Conservation (phyloP, 108 stramenopile genomes). For the Nitzschia sp. region DNA sequence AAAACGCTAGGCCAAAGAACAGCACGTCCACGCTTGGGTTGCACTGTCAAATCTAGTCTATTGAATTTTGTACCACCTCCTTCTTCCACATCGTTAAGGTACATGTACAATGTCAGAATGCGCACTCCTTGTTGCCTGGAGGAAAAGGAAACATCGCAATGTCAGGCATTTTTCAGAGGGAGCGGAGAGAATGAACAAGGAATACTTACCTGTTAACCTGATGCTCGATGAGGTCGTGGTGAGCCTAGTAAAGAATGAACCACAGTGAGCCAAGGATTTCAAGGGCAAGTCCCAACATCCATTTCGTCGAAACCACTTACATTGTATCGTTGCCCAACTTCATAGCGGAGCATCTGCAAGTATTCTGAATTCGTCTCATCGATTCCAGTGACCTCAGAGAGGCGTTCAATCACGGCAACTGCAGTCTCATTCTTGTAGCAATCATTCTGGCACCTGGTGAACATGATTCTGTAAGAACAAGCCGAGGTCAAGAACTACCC, state of each 20-base stretch:
- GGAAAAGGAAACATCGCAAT: too few relatives aligned
- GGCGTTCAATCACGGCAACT: conserved; percentile 42
- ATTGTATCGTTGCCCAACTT: conserved; percentile 28
- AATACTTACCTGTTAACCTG: conserved; percentile 40
- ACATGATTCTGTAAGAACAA: too few relatives aligned
- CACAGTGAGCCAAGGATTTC: neutral
- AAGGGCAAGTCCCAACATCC: neutral
- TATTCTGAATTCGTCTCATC: conserved; percentile 52
- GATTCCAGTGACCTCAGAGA: conserved; percentile 51
- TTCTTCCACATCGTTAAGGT: conserved; percentile 86
- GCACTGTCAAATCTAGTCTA: conserved; percentile 58
- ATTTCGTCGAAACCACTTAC: neutral
- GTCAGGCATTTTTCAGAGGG: neutral
- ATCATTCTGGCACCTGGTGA: conserved; percentile 54
- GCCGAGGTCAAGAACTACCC: too few relatives aligned
- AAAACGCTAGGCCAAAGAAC: conserved; percentile 84
- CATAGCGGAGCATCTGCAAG: conserved; percentile 52
- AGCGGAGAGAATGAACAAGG: conserved; percentile 27
- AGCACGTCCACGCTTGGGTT: conserved; percentile 76
- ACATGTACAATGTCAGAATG: conserved; percentile 84
- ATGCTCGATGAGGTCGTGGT: conserved; percentile 44
- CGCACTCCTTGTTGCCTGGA: conserved; percentile 64
- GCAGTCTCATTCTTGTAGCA: conserved; percentile 51
- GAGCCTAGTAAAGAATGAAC: conserved; percentile 4
- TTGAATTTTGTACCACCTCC: conserved; percentile 89